Conservation (phyloP, 352 stramenopile genomes). For the Pythium myriotylum region DNA sequence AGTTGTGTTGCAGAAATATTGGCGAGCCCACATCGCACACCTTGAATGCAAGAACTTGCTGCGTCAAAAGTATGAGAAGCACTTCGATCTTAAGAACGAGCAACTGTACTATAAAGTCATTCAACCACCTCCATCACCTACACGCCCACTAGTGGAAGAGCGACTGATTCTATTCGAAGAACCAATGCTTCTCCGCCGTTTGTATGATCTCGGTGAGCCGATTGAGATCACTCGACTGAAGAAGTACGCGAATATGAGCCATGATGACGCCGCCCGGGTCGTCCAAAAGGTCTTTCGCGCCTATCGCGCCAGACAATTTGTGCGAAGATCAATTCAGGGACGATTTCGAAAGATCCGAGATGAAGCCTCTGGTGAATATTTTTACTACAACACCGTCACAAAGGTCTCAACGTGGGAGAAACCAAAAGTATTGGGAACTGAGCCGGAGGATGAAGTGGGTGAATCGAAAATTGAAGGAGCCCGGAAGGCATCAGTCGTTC, state of each 20-base stretch:
- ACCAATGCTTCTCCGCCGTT: slow-evolving; percentile 44
- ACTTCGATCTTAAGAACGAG: slow-evolving; percentile 62
- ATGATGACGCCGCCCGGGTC: slow-evolving; percentile 54
- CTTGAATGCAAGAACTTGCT: slow-evolving; percentile 34
- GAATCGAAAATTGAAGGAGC: not conserved
- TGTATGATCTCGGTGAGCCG: slow-evolving; percentile 68
- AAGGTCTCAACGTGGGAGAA: slow-evolving; percentile 74
- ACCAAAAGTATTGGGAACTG: slow-evolving; percentile 40
- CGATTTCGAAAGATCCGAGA: slow-evolving; percentile 68
- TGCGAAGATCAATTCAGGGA: slow-evolving; percentile 45
- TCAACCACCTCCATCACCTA: slow-evolving; percentile 16
- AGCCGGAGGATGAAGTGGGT: slow-evolving; percentile 3
- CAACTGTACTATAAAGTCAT: slow-evolving; percentile 54
- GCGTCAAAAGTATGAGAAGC: slow-evolving; percentile 59
- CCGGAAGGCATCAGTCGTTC: not conserved
- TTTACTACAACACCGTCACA: slow-evolving; percentile 78
- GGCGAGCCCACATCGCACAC: slow-evolving; percentile 36
- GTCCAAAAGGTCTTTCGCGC: slow-evolving; percentile 57
- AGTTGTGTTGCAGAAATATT: slow-evolving; percentile 46
- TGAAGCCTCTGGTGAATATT: slow-evolving; percentile 44
- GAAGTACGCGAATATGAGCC: slow-evolving; percentile 48
- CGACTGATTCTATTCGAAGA: slow-evolving; percentile 23
- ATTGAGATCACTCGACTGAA: slow-evolving; percentile 59
- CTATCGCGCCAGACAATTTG: slow-evolving; percentile 40
- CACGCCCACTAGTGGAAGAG: slow-evolving; percentile 6